Conservation (phyloP, 2,329 filamentous ascomycete genomes). For the Sarocladium oryzae region DNA sequence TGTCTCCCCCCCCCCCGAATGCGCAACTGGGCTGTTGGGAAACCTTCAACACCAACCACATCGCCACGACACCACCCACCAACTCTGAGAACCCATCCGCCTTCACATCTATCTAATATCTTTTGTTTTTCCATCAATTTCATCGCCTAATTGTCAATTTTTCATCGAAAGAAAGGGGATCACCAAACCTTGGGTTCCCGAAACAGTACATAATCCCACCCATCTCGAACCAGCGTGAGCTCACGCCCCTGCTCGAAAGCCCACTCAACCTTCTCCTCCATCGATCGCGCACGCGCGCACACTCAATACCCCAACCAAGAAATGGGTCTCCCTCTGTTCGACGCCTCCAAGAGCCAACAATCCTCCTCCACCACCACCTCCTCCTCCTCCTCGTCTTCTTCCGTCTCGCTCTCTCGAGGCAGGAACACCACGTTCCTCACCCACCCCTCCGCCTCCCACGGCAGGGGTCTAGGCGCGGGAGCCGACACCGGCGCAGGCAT, state of each 20-base stretch:
- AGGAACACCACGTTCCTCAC: constrained; percentile 11
- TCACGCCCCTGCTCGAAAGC: too few relatives aligned
- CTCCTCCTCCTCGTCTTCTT: not conserved
- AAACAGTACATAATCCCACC: too few relatives aligned
- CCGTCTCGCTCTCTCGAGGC: not conserved
- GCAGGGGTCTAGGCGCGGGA: constrained; percentile 31
- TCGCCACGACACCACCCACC: too few relatives aligned
- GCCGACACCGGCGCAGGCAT: constrained; percentile 42
- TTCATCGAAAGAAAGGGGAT: too few relatives aligned
- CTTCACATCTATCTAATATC: too few relatives aligned
- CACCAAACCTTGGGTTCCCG: too few relatives aligned
- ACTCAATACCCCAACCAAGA: constrained; percentile 5
- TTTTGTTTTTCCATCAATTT: not conserved
- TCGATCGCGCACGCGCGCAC: not conserved
- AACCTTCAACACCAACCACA: too few relatives aligned
- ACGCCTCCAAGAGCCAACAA: not conserved
- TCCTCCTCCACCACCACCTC: constrained; percentile 11
- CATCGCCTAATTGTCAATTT: not conserved
- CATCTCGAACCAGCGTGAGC: too few relatives aligned
- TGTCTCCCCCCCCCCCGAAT: too few relatives aligned
- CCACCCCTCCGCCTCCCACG: constrained; percentile 16
- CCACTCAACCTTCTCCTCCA: not conserved
- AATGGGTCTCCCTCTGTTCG: constrained; percentile 23
- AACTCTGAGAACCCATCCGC: too few relatives aligned
- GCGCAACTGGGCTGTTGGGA: too few relatives aligned